Evolutionary conservation across 2,329 filamentous ascomycete genomes (phyloP).

Genomic region (Leptographium wingfieldii): DNA sequence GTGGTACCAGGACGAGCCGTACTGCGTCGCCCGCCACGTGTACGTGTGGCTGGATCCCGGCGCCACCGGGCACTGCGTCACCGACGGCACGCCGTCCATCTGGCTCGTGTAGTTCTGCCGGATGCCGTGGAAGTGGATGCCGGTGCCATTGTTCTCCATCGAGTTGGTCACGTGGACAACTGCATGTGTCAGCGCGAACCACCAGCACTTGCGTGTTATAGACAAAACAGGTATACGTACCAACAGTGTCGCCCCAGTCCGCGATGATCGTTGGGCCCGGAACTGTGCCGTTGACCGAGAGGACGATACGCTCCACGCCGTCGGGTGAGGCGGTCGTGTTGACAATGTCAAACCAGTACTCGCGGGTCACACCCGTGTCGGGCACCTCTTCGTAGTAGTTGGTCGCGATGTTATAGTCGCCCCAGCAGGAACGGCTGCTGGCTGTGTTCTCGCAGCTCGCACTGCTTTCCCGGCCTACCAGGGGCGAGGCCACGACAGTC

Average conservation of each 20-base stretch:
- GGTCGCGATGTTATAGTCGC: constrained; percentile 11
- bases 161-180: constrained; percentile 24
- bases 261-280: constrained; percentile 55
- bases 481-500: neutral
- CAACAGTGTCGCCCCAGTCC: constrained; percentile 48
- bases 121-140: constrained; percentile 43
- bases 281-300: constrained; percentile 53
- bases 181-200: neutral
- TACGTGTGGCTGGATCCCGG: constrained; percentile 30
- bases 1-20: constrained; percentile 48
- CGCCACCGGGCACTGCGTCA: constrained; percentile 28
- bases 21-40: constrained; percentile 40
- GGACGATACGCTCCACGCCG: constrained; percentile 36
- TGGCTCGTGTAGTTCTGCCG: constrained; percentile 34
- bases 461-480: neutral
- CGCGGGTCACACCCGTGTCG: constrained; percentile 39
- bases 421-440: constrained; percentile 9
- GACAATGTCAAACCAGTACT: constrained; percentile 41
- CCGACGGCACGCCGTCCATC: constrained; percentile 25
- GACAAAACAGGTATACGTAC: neutral
- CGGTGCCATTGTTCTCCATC: constrained; percentile 51
- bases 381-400: constrained; percentile 11
- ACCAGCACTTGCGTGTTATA: neutral
- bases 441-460: neutral
- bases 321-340: constrained; percentile 40